Evolutionary conservation across 2,329 filamentous ascomycete genomes (phyloP).

Genomic region (Dothideomycetes sp.): DNA sequence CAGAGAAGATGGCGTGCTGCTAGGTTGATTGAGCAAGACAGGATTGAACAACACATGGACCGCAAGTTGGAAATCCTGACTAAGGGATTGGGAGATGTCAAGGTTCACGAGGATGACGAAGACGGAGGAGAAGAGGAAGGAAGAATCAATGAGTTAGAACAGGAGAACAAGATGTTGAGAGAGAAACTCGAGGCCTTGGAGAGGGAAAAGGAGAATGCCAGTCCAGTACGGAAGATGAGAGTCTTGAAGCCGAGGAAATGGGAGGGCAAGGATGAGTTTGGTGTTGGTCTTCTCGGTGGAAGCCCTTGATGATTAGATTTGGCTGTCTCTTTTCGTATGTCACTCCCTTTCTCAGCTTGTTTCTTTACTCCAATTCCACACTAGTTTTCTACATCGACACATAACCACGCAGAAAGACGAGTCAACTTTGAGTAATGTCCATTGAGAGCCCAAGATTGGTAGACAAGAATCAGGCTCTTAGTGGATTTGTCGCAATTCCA

Average conservation of each 20-base stretch:
- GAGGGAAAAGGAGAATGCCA: slow-evolving; percentile 29
- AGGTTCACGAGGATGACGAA: slow-evolving; percentile 35
- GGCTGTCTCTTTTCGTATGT: too few relatives aligned
- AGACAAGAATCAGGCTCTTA: too few relatives aligned
- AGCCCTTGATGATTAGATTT: slow-evolving; percentile 17
- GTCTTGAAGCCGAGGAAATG: slow-evolving; percentile 42
- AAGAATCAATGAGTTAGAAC: slow-evolving; percentile 32
- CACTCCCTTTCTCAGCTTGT: too few relatives aligned
- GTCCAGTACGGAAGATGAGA: slow-evolving; percentile 41
- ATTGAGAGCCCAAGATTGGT: too few relatives aligned
- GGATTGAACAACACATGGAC: slow-evolving; percentile 76
- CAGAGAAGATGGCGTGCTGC: slow-evolving; percentile 71
- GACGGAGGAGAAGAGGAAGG: slow-evolving; percentile 14
- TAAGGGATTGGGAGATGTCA: slow-evolving; percentile 41
- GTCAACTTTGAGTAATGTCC: too few relatives aligned
- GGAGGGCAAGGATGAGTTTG: slow-evolving; percentile 26
- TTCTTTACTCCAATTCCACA: too few relatives aligned
- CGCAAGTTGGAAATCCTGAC: slow-evolving; percentile 71
- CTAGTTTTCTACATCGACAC: too few relatives aligned
- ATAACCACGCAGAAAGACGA: too few relatives aligned
- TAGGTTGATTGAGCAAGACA: slow-evolving; percentile 66
- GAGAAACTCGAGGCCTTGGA: slow-evolving; percentile 32
- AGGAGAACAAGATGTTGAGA: slow-evolving; percentile 37
- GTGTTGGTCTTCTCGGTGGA: slow-evolving; percentile 21
- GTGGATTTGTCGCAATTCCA: too few relatives aligned